Conservation (phyloP, 345 rosid species). For the Pistacia atlantica region DNA sequence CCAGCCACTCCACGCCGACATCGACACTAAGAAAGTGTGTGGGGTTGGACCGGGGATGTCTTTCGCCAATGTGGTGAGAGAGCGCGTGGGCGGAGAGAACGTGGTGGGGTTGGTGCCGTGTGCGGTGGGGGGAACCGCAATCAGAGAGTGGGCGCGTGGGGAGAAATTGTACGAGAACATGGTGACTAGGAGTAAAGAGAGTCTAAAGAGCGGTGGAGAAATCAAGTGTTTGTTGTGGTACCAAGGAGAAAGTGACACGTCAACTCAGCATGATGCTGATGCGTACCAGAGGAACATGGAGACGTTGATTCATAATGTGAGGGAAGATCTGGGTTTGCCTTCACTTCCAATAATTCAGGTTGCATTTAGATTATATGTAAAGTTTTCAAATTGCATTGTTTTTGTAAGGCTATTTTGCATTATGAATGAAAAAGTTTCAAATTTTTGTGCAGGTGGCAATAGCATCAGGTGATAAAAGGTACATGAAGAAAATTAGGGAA, state of each 20-base stretch:
- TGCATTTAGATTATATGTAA: too few relatives aligned
- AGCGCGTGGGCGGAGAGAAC: slow-evolving; percentile 13
- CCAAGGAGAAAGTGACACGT: slow-evolving; percentile 92
- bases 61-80: slow-evolving; percentile 61
- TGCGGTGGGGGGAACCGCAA: slow-evolving; percentile 89
- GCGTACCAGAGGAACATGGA: slow-evolving; percentile 65
- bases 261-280: slow-evolving; percentile 51
- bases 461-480: slow-evolving; percentile 61
- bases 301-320: slow-evolving; percentile 50
- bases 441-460: slow-evolving; percentile 63
- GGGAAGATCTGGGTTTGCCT: slow-evolving; percentile 69
- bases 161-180: slow-evolving; percentile 60
- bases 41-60: slow-evolving; percentile 95
- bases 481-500: slow-evolving; percentile 70
- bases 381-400: too few relatives aligned
- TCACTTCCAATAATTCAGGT: slow-evolving; percentile 84
- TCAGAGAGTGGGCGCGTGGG: slow-evolving; percentile 84
- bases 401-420: too few relatives aligned
- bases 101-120: slow-evolving; percentile 76
- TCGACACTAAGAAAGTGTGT: slow-evolving; percentile 65
- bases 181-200: slow-evolving; percentile 69
- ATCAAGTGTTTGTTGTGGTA: slow-evolving; percentile 82
- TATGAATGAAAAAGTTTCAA: background rate
- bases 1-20: slow-evolving; percentile 84
- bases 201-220: slow-evolving; percentile 58